A percentile compares a stretch with the other conserved stretches of the same genome.
Conservation (phyloP, 257 asterid species). For the Fraxinus anomala region DNA sequence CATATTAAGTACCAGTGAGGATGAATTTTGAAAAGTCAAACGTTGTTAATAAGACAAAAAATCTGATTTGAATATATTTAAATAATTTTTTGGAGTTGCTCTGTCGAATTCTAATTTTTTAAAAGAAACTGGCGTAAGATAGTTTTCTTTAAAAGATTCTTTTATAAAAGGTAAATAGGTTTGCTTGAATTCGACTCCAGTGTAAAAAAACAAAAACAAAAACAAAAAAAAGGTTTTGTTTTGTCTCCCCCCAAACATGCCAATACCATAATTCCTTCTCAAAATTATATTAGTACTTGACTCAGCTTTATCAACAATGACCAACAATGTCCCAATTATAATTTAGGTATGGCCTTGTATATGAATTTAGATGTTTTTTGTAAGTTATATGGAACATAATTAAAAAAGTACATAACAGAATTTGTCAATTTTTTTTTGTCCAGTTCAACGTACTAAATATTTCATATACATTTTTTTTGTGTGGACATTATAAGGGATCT, state of each 20-base stretch:
- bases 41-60: too few species aligned
- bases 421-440: background rate
- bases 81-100: too few species aligned
- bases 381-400: background rate
- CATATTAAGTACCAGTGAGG: slow-evolving; percentile 11
- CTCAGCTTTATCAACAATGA: too few species aligned
- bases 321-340: background rate
- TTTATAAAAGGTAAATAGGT: too few species aligned
- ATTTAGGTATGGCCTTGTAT: background rate
- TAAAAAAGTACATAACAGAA: background rate
- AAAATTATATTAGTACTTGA: too few species aligned
- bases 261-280: slow-evolving; percentile 19
- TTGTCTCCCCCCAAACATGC: slow-evolving; percentile 21
- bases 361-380: background rate
- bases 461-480: too few species aligned
- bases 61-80: too few species aligned
- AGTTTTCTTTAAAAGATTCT: too few species aligned
- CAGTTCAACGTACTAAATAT: background rate
- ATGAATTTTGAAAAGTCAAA: too few species aligned
- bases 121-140: too few species aligned
- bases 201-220: slow-evolving; percentile 49
- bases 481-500: background rate
- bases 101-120: too few species aligned
- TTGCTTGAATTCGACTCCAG: slow-evolving; percentile 37
- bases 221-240: slow-evolving; percentile 23